Evolutionary conservation across 2,329 filamentous ascomycete genomes (phyloP).

Genomic region (Amylocarpus encephaloides): DNA sequence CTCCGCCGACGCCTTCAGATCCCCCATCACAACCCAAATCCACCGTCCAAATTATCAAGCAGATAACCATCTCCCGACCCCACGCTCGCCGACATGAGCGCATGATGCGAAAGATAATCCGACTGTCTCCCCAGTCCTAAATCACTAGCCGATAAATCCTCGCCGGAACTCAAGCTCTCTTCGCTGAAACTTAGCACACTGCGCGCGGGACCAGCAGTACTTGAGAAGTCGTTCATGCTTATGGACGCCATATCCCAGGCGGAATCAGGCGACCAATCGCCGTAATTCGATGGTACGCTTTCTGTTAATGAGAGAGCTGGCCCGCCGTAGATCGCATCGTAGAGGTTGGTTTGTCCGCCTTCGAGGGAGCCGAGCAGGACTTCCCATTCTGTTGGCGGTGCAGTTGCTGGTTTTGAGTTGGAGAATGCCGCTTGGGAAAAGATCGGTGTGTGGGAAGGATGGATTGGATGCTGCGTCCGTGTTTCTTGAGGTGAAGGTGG

Average conservation of each 20-base stretch:
- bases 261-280: constrained; percentile 50
- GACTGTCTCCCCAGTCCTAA: constrained; percentile 16
- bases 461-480: constrained; percentile 32
- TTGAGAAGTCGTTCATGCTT: constrained; percentile 34
- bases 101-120: constrained; percentile 16
- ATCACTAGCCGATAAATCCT: constrained; percentile 32
- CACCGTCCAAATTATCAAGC: constrained; percentile 34
- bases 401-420: constrained; percentile 34
- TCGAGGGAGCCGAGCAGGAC: constrained; percentile 74
- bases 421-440: constrained; percentile 21
- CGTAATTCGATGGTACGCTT: constrained; percentile 19
- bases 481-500: constrained; percentile 40
- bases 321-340: constrained; percentile 73
- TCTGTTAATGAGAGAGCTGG: constrained; percentile 34
- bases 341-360: constrained; percentile 74
- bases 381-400: constrained; percentile 73
- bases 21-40: constrained; percentile 34
- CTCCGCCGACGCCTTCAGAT: not conserved
- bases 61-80: constrained; percentile 16
- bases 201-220: constrained; percentile 35
- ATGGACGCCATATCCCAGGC: constrained; percentile 40
- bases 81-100: constrained; percentile 11
- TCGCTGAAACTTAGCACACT: constrained; percentile 55
- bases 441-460: constrained; percentile 34
- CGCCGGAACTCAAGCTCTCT: constrained; percentile 50